These are phyloP conservation scores for Perilla frutescens DNA, from an alignment of 257 asterid species.

Conservation along the genomic window DNA sequence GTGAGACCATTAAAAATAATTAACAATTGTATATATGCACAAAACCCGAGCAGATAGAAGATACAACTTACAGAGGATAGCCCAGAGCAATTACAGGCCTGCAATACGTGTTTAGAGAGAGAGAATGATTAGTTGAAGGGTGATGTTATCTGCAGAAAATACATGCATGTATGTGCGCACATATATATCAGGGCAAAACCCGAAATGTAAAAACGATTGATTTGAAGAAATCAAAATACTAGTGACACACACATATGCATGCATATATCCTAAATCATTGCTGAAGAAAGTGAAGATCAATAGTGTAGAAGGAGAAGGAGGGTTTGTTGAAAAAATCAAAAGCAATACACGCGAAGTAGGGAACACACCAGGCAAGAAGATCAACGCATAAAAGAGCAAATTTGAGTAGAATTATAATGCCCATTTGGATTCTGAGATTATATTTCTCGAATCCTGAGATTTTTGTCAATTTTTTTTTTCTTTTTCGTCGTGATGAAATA, in stretches of 20 bases:
- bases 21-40: too few relatives aligned
- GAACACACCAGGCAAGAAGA: conserved; percentile 49
- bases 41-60: not conserved
- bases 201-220: not conserved
- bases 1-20: not conserved
- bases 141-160: not conserved
- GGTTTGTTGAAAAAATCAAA: too few relatives aligned
- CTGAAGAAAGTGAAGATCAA: not conserved
- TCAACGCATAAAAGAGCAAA: conserved; percentile 36
- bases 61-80: conserved; percentile 56
- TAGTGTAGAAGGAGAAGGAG: not conserved
- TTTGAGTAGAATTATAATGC: conserved; percentile 31
- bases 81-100: conserved; percentile 57
- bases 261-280: not conserved
- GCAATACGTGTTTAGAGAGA: conserved; percentile 25
- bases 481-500: too few relatives aligned
- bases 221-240: not conserved
- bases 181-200: not conserved
- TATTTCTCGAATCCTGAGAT: not conserved
- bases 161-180: conserved; percentile 8
- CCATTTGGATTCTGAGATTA: not conserved
- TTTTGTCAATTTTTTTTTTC: too few relatives aligned
- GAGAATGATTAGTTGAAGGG: not conserved
- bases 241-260: not conserved
- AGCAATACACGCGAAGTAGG: not conserved